phyloP scores from a whole-genome alignment of 2,329 filamentous ascomycete genomes.

The Sclerotinia minor region DNA sequence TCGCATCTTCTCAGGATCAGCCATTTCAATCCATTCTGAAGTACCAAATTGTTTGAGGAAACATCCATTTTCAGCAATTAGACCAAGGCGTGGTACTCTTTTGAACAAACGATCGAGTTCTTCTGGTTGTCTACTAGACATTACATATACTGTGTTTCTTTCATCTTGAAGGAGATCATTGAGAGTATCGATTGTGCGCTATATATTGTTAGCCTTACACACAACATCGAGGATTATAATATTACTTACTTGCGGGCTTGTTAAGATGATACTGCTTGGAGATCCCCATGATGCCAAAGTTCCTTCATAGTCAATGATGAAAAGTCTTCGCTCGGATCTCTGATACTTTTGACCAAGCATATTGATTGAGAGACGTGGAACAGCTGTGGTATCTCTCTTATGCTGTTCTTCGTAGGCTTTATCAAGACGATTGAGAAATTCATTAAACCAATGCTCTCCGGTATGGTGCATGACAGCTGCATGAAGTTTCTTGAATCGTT shows the following conservation, averaged over 20 bases:
- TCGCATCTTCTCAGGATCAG: conserved; percentile 67
- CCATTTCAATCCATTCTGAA: conserved; percentile 74
- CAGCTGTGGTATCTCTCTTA: conserved; percentile 77
- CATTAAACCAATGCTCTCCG: conserved; percentile 81
- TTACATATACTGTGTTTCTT: conserved; percentile 86
- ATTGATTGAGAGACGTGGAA: conserved; percentile 77
- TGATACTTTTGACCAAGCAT: conserved; percentile 66
- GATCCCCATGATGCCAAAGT: conserved; percentile 87
- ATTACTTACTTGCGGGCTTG: conserved; percentile 64
- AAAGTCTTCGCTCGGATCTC: conserved; percentile 66
- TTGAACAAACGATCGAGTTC: conserved; percentile 86
- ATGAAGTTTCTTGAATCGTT: conserved; percentile 73
- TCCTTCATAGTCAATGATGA: conserved; percentile 92
- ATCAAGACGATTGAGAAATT: conserved; percentile 69
- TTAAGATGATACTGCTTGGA: conserved; percentile 78
- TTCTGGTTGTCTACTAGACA: conserved; percentile 84
- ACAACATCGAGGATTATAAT: no score
- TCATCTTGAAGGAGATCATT: conserved; percentile 79
- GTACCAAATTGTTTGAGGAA: conserved; percentile 74
- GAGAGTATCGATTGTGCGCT: conserved; percentile 79
- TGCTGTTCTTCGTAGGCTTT: conserved; percentile 82
- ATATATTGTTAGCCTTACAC: conserved; percentile 29
- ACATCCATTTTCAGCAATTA: conserved; percentile 94
- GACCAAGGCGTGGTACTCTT: conserved; percentile 76
- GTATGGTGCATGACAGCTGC: conserved; percentile 77